These are phyloP conservation scores for Fusarium nanum DNA, from an alignment of 2,329 filamentous ascomycete genomes.

Conservation along the genomic window DNA sequence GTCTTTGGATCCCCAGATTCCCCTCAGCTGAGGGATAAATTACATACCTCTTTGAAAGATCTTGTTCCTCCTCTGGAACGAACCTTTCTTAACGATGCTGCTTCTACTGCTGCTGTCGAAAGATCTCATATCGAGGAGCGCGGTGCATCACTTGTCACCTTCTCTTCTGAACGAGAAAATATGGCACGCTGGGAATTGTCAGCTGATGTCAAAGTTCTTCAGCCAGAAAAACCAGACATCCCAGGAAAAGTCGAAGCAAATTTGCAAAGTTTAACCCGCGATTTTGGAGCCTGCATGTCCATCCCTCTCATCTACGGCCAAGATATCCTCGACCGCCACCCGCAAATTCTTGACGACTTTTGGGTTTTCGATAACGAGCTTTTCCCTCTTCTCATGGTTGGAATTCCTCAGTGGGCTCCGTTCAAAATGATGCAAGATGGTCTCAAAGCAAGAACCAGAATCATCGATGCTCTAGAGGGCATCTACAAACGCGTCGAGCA, in stretches of 20 bases:
- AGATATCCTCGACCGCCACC: slow-evolving; percentile 32
- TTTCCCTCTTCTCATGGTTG: slow-evolving; percentile 37
- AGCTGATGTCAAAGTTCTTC: slow-evolving; percentile 11
- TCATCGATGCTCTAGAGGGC: slow-evolving; percentile 17
- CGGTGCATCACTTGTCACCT: slow-evolving; percentile 27
- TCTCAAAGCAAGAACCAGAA: slow-evolving; percentile 25
- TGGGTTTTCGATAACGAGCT: slow-evolving; percentile 42
- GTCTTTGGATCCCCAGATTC: slow-evolving; percentile 31
- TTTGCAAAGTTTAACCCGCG: slow-evolving; percentile 26
- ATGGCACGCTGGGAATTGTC: slow-evolving; percentile 39
- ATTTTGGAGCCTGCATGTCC: slow-evolving; percentile 41
- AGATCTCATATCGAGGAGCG: slow-evolving; percentile 23
- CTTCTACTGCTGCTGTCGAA: slow-evolving; percentile 35
- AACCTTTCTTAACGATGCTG: slow-evolving; percentile 36
- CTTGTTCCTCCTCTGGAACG: slow-evolving; percentile 29
- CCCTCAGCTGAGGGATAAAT: slow-evolving; percentile 13
- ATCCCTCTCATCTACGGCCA: slow-evolving; percentile 41
- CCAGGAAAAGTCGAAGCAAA: slow-evolving; percentile 13
- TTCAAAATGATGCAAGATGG: slow-evolving; percentile 36
- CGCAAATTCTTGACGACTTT: slow-evolving; percentile 32
- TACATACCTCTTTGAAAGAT: slow-evolving; percentile 14
- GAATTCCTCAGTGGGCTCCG: slow-evolving; percentile 35
- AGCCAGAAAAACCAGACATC: not conserved
- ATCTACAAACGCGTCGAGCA: slow-evolving; percentile 18
- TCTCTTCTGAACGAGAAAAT: slow-evolving; percentile 9